Percentiles rank a stretch among this genome's conserved stretches.
These are phyloP conservation scores for Laguncularia racemosa DNA, from an alignment of 345 rosid species.

Conservation along the genomic window DNA sequence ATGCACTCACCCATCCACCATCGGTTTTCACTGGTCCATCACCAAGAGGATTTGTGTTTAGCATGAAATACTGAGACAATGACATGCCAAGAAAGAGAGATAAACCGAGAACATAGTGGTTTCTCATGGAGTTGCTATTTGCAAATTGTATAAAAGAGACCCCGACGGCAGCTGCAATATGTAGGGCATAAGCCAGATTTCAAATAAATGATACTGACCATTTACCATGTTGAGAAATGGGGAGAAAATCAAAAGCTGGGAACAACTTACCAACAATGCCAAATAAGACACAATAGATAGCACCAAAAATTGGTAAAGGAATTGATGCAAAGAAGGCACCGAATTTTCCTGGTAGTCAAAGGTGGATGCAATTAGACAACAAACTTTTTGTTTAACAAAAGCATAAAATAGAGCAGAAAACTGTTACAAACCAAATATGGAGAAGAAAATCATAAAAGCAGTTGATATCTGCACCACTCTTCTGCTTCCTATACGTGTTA, in stretches of 20 bases:
- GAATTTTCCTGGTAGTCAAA: constrained; percentile 56
- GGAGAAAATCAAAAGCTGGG: background rate
- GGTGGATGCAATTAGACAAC: constrained; percentile 4
- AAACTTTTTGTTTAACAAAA: background rate
- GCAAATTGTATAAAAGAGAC: constrained; percentile 84
- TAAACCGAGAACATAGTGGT: constrained; percentile 75
- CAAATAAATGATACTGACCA: background rate
- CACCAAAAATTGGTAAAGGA: constrained; percentile 87
- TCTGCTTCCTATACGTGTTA: constrained; percentile 88
- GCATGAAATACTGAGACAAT: constrained; percentile 65
- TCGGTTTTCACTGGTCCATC: constrained; percentile 73
- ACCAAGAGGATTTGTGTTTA: constrained; percentile 38
- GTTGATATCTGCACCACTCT: constrained; percentile 92
- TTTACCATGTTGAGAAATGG: background rate
- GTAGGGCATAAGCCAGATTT: background rate
- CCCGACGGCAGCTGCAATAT: constrained; percentile 63
- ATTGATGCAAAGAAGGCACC: constrained; percentile 98
- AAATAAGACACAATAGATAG: constrained; percentile 76
- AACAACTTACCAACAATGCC: constrained; percentile 83
- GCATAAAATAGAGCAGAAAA: background rate
- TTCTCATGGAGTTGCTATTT: constrained; percentile 79
- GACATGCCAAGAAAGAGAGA: constrained; percentile 84
- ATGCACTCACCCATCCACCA: constrained; percentile 82
- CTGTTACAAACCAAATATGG: constrained; percentile 76
- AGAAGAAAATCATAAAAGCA: constrained; percentile 93